phyloP scores from a whole-genome alignment of 805 yeast genomes.

The Saturnispora kantuleensis region DNA sequence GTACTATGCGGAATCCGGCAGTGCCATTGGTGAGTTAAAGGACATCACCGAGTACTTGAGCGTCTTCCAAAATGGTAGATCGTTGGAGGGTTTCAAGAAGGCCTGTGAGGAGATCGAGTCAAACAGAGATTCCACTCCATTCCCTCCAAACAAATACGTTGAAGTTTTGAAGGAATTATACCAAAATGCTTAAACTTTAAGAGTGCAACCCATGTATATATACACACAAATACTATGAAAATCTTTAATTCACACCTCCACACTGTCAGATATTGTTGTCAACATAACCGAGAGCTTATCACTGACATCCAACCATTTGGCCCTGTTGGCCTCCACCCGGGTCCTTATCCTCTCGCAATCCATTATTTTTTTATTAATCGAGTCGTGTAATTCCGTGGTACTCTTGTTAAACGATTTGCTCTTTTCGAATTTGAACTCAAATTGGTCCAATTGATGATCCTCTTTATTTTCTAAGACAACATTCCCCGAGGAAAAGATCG shows the following conservation, averaged over 20 bases:
- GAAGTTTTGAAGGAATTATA: constrained; percentile 6
- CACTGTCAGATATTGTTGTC: neutral
- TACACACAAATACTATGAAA: neutral
- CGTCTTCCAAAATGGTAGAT: constrained; percentile 29
- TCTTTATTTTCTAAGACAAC: constrained; percentile 12
- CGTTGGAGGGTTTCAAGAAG: constrained; percentile 26
- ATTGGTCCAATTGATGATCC: constrained; percentile 13
- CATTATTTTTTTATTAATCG: constrained; percentile 17
- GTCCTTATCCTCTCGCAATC: constrained; percentile 19
- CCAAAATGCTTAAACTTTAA: neutral
- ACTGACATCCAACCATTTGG: constrained; percentile 20
- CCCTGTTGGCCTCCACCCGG: constrained; percentile 15
- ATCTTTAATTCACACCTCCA: constrained; percentile 1
- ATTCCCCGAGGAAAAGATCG: constrained; percentile 19
- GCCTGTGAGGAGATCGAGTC: constrained; percentile 28
- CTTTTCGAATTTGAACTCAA: constrained; percentile 18
- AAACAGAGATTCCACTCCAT: constrained; percentile 20
- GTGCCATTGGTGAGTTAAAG: constrained; percentile 33
- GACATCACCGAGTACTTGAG: constrained; percentile 30
- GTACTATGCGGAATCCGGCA: constrained; percentile 27
- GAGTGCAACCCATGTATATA: neutral
- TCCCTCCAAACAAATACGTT: constrained; percentile 7
- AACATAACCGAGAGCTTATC: constrained; percentile 7
- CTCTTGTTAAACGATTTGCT: constrained; percentile 15
- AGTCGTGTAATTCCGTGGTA: constrained; percentile 14